Conservation (phyloP, 2,329 filamentous ascomycete species). For the Pestalotiopsis sp. region DNA sequence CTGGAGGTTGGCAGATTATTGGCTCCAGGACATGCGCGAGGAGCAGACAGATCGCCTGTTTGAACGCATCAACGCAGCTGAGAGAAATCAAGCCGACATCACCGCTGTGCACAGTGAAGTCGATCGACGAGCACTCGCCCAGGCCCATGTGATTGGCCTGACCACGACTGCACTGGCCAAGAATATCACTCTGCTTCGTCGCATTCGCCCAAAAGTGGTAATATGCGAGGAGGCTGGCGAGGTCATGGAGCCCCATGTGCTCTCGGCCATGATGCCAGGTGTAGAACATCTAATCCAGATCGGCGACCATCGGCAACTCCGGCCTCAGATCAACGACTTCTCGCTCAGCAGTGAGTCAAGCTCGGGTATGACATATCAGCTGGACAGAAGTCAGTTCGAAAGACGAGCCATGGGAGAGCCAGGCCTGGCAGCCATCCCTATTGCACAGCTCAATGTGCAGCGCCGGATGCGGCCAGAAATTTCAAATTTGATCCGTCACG, state of each 20-base stretch:
- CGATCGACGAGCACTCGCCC: constrained; percentile 36
- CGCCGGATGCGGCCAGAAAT: constrained; percentile 63
- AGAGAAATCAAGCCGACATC: constrained; percentile 11
- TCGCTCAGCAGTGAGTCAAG: constrained; percentile 53
- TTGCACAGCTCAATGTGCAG: constrained; percentile 49
- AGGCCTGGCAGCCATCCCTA: constrained; percentile 25
- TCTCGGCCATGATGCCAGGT: constrained; percentile 60
- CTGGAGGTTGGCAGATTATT: constrained; percentile 27
- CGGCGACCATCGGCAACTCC: constrained; percentile 64
- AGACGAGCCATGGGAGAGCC: constrained; percentile 33
- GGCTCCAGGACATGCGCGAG: constrained; percentile 28
- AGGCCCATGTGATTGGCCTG: constrained; percentile 54
- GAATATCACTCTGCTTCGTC: constrained; percentile 49
- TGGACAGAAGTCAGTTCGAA: constrained; percentile 66
- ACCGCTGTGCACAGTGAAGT: constrained; percentile 29
- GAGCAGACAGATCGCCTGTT: constrained; percentile 12
- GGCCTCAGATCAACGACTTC: constrained; percentile 59
- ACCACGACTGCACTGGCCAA: constrained; percentile 62
- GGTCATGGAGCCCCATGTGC: constrained; percentile 63
- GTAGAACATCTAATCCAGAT: constrained; percentile 65
- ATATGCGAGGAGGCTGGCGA: constrained; percentile 72
- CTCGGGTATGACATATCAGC: constrained; percentile 47
- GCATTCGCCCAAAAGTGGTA: constrained; percentile 55
- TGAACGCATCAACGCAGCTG: too few species aligned
- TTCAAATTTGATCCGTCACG: constrained; percentile 50